Base-by-base conservation (phyloP, 148 eudicot genomes). In the Rhododendron kiyosumense region DNA sequence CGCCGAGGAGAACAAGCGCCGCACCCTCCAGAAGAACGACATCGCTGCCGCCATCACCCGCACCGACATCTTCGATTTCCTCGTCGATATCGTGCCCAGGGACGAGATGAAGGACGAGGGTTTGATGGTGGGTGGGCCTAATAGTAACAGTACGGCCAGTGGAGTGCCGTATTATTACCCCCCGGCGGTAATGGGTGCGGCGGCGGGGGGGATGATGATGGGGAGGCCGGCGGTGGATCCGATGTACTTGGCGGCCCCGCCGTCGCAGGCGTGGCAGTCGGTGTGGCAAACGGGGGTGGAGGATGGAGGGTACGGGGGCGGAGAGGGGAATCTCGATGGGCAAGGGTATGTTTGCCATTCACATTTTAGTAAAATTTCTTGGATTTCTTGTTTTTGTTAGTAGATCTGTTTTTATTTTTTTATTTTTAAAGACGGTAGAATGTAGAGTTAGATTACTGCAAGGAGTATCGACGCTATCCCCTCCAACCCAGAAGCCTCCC, bases 241-340 rank as follows among this genome's bases (percentile, higher is more conserved):
- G 65, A 84, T 92, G 86, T 93, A 92, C 73, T 87, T 81, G 32
- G 88, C 54, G 84, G 88, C 92, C 15, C 92, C 95, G 14, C 94
- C 97, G 24, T 90, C 95, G n/a, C 90, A 90, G 86, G 94, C 95
- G 74, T 94, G 98, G 98, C 98, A 94, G 91, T 89, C 92, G 59
- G 94, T 93, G 54, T 94, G 98, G 98, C 95, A 94, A 90, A 63
- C 52, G 13, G 84, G 86, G 61, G 85, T 30, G 22, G 93, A 89
- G 80, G 93, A 91, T 69, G 86, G 89, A 20, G 86, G 88, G n/a
- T 93, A 87, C 78, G 95, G 87, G 13, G 46, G 89, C 43, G 92
- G 88, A 11, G 94, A 87, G 30, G 86, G 87, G 78, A 90, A 82
- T 84, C 92, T 91, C 24, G 94, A 93, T 45, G 92, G 91, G 41